Evolutionary conservation across 305 asterid species (phyloP).

Genomic region (Caryopteris hybrid): DNA sequence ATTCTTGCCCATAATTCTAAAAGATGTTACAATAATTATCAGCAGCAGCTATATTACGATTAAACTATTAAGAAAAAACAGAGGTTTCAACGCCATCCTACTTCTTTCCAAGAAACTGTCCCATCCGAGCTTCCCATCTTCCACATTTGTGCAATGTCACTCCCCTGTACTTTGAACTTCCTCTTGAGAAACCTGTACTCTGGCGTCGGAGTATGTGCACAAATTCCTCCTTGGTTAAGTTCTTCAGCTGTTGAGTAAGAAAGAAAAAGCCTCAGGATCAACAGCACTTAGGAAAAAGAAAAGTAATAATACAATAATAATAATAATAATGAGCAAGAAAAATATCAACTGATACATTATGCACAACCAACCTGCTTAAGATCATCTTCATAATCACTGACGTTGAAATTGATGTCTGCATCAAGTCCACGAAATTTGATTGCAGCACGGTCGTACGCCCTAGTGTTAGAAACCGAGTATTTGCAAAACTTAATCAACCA

Average conservation of each 20-base stretch:
- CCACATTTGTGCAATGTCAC: slow-evolving; percentile 97
- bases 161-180: slow-evolving; percentile 91
- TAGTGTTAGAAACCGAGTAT: slow-evolving; percentile 23
- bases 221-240: slow-evolving; percentile 83
- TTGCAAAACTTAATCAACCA: not conserved
- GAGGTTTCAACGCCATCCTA: slow-evolving; percentile 29
- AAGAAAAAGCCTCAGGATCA: slow-evolving; percentile 12
- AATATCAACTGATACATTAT: not conserved
- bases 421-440: slow-evolving; percentile 86
- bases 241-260: slow-evolving; percentile 53
- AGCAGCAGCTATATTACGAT: slow-evolving; percentile 9
- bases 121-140: slow-evolving; percentile 99
- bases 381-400: slow-evolving; percentile 72
- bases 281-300: not conserved
- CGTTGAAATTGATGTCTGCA: slow-evolving; percentile 84
- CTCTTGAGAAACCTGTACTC: slow-evolving; percentile 93
- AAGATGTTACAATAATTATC: not conserved
- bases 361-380: slow-evolving; percentile 59
- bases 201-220: slow-evolving; percentile 92
- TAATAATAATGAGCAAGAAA: too few relatives aligned
- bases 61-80: slow-evolving; percentile 11
- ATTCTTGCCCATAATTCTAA: not conserved
- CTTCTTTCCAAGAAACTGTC: slow-evolving; percentile 98
- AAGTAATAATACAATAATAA: too few relatives aligned
- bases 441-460: slow-evolving; percentile 98